Percentiles rank a stretch among this genome's conserved stretches.
phyloP scores from a whole-genome alignment of 306 rosid species.

The Datisca glomerata region DNA sequence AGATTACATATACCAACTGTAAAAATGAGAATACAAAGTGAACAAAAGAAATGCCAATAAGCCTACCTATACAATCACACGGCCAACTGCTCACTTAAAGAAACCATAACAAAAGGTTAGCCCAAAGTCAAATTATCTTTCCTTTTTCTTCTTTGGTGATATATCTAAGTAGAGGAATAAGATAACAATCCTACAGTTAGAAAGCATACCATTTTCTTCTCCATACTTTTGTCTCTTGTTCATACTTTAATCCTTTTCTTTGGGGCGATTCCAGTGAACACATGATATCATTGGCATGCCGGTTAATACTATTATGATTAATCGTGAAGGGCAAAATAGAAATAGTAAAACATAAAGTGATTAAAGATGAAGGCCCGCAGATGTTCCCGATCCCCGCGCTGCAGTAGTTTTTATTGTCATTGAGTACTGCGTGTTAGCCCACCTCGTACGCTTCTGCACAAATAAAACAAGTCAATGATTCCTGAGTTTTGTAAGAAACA shows the following conservation, averaged over 20 bases:
- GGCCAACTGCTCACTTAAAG: slow-evolving; percentile 41
- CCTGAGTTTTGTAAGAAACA: too few species aligned
- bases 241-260: slow-evolving; percentile 19
- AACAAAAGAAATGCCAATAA: slow-evolving; percentile 26
- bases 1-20: slow-evolving; percentile 71
- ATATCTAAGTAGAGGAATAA: slow-evolving; percentile 56
- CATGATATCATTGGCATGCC: slow-evolving; percentile 42
- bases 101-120: slow-evolving; percentile 68
- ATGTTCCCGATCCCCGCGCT: slow-evolving; percentile 19
- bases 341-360: slow-evolving; percentile 15
- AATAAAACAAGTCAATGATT: too few species aligned
- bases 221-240: slow-evolving; percentile 15
- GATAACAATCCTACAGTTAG: slow-evolving; percentile 67
- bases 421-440: slow-evolving; percentile 97
- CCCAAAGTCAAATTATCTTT: slow-evolving; percentile 52
- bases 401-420: slow-evolving; percentile 32
- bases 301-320: slow-evolving; percentile 48
- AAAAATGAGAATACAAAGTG: slow-evolving; percentile 10
- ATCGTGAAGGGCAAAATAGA: slow-evolving; percentile 22
- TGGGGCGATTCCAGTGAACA: slow-evolving; percentile 24
- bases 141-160: slow-evolving; percentile 35
- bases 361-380: slow-evolving; percentile 28
- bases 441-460: slow-evolving; percentile 64
- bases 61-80: slow-evolving; percentile 88
- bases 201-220: slow-evolving; percentile 55